Evolutionary conservation across 306 rosid genomes (phyloP).

Genomic region (Inga laurina): DNA sequence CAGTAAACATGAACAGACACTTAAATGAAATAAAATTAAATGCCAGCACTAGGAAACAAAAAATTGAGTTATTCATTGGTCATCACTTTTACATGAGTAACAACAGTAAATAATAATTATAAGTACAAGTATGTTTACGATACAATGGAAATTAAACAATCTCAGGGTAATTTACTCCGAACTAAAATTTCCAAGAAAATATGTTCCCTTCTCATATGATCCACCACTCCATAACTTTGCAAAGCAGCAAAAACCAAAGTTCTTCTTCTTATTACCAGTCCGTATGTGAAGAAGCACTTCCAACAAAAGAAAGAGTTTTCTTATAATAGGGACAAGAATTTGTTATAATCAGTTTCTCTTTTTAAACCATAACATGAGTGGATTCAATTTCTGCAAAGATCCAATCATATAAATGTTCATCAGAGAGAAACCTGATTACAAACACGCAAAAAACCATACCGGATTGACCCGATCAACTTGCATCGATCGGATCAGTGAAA

Average conservation of each 20-base stretch:
- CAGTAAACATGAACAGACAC: background rate
- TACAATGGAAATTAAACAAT: background rate
- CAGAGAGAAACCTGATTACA: background rate
- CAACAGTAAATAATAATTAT: background rate
- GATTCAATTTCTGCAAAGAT: background rate
- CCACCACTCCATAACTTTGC: background rate
- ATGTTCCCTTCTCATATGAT: background rate
- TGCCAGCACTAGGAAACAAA: background rate
- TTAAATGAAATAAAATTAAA: background rate
- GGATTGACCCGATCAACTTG: background rate
- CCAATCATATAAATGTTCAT: background rate
- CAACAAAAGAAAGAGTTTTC: background rate
- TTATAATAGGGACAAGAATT: background rate
- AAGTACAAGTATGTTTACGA: constrained; percentile 5
- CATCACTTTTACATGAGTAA: constrained; percentile 15
- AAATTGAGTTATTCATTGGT: background rate
- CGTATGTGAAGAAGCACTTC: background rate
- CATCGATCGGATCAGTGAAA: too few relatives aligned
- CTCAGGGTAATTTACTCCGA: background rate
- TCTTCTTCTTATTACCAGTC: background rate
- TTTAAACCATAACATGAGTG: background rate
- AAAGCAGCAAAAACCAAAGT: background rate
- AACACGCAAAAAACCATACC: background rate
- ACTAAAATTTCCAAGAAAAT: background rate
- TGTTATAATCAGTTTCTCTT: background rate